Conservation (phyloP, 768 basidiomycete species). For the Clitopilus passeckerianus region DNA sequence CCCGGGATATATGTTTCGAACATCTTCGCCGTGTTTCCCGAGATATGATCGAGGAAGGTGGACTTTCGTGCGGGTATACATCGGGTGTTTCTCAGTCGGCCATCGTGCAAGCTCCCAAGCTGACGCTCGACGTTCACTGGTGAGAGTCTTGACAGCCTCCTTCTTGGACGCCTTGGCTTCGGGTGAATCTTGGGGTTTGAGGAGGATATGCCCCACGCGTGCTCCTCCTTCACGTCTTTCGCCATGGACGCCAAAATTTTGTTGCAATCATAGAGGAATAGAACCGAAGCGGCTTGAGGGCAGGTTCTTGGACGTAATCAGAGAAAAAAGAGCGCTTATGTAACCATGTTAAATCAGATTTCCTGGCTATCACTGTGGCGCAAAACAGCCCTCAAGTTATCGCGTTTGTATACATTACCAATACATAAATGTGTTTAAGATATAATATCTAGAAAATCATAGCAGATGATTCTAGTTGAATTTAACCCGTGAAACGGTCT, state of each 20-base stretch:
- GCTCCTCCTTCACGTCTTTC: background rate
- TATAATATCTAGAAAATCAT: no score
- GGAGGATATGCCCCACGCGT: conserved; percentile 8
- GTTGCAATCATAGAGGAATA: no score
- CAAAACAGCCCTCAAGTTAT: background rate
- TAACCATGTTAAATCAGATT: background rate
- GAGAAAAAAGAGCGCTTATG: background rate
- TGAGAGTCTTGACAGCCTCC: conserved; percentile 21
- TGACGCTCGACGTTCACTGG: conserved; percentile 23
- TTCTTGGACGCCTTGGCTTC: conserved; percentile 17
- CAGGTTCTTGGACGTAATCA: background rate
- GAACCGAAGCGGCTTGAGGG: no score
- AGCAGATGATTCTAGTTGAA: conserved; percentile 4
- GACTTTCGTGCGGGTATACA: conserved; percentile 23
- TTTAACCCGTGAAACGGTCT: conserved; percentile 34
- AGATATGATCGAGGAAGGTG: conserved; percentile 36
- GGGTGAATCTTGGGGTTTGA: conserved; percentile 11
- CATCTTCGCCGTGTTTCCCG: conserved; percentile 27
- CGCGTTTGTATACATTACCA: no score
- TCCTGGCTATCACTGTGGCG: background rate
- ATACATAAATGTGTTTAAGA: no score
- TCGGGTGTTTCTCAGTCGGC: conserved; percentile 29
- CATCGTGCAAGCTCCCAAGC: conserved; percentile 36
- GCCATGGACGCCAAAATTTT: background rate
- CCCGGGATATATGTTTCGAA: conserved; percentile 21